Percentiles rank a stretch among this genome's conserved stretches.
Evolutionary conservation across 2,329 filamentous ascomycete genomes (phyloP).

Genomic region (Colletotrichum coccodes): DNA sequence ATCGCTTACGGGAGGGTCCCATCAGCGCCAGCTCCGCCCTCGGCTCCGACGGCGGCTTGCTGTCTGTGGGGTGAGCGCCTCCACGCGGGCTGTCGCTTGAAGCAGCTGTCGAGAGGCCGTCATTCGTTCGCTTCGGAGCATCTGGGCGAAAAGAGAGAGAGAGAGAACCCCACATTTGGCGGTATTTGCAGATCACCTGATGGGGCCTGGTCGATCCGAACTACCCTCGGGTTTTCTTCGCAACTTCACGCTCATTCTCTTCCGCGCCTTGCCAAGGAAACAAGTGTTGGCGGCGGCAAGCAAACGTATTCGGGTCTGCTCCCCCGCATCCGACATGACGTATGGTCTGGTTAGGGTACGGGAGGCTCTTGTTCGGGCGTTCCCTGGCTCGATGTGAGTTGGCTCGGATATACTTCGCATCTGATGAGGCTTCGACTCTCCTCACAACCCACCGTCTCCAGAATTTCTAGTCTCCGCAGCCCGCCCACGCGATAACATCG

Average conservation of each 20-base stretch:
- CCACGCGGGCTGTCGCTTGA: neutral
- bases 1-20: neutral
- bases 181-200: slow-evolving; percentile 9
- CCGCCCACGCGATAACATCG: neutral
- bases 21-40: neutral
- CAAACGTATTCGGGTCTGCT: neutral
- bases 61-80: neutral
- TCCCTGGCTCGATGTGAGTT: neutral
- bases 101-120: neutral
- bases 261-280: neutral
- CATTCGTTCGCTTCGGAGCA: neutral
- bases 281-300: neutral
- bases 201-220: neutral
- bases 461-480: slow-evolving; percentile 1
- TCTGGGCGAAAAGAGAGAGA: neutral
- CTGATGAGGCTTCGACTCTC: neutral
- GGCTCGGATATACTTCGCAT: slow-evolving; percentile 28
- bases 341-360: neutral
- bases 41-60: neutral
- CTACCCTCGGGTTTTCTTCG: slow-evolving; percentile 19
- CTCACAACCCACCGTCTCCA: slow-evolving; percentile 14
- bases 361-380: neutral
- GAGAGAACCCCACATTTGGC: neutral
- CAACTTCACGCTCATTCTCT: neutral
- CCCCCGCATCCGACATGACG: slow-evolving; percentile 2